Evolutionary conservation across 768 basidiomycete genomes (phyloP).

Genomic region (Ramaria sp.): DNA sequence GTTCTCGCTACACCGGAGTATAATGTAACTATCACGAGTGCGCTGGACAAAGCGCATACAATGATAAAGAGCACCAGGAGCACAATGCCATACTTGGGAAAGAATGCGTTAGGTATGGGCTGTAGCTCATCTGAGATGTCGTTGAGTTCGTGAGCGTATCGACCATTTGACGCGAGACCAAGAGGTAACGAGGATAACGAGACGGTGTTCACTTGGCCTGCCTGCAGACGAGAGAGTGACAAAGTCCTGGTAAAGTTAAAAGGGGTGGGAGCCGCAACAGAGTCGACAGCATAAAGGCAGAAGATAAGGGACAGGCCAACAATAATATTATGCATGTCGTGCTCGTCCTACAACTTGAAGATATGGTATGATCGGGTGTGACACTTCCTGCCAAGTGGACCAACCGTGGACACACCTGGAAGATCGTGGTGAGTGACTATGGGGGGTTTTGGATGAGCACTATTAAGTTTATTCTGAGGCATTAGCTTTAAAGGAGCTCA

Average conservation of each 20-base stretch:
- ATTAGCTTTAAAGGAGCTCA: no score
- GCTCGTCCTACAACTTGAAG: no score
- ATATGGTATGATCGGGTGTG: neutral
- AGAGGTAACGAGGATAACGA: neutral
- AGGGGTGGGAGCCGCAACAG: neutral
- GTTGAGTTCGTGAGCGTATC: neutral
- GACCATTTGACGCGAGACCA: neutral
- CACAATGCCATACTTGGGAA: neutral
- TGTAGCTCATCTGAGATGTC: neutral
- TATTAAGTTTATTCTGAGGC: no score
- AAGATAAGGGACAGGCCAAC: neutral
- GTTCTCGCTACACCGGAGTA: neutral
- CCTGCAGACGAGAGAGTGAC: neutral
- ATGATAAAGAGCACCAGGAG: neutral
- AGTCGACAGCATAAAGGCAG: neutral
- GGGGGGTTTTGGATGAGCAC: no score
- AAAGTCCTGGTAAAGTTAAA: neutral
- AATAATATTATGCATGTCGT: neutral
- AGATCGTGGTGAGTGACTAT: no score
- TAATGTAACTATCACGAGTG: neutral
- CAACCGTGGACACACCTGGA: no score
- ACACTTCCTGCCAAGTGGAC: no score
- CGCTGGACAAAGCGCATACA: neutral
- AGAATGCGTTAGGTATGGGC: neutral
- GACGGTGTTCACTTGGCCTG: neutral